These are phyloP conservation scores for Arthroderma sp. DNA, from an alignment of 2,329 filamentous ascomycete genomes.

Conservation along the genomic window DNA sequence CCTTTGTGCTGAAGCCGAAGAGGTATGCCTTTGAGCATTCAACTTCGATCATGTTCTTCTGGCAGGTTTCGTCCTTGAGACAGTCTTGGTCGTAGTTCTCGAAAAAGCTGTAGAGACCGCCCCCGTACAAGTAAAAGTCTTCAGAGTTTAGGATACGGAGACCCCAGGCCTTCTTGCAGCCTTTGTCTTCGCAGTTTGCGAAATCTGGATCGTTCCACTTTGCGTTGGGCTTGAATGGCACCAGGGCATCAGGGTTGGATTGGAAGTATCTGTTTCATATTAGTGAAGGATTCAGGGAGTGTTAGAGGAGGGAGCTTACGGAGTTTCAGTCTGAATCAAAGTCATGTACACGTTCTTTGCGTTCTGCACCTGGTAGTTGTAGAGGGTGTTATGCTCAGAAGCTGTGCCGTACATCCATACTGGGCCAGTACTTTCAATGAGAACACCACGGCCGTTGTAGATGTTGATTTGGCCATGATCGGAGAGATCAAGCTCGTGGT, in stretches of 20 bases:
- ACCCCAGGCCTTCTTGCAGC: slow-evolving; percentile 64
- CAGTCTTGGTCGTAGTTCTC: slow-evolving; percentile 67
- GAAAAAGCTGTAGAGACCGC: slow-evolving; percentile 70
- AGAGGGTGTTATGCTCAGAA: slow-evolving; percentile 47
- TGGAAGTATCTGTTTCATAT: slow-evolving; percentile 48
- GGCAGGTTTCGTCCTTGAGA: slow-evolving; percentile 54
- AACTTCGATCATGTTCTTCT: slow-evolving; percentile 63
- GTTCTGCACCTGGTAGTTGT: slow-evolving; percentile 73
- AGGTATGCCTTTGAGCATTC: slow-evolving; percentile 48
- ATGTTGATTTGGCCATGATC: slow-evolving; percentile 58
- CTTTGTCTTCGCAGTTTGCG: slow-evolving; percentile 39
- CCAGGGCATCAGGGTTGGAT: slow-evolving; percentile 60
- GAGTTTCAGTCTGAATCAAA: slow-evolving; percentile 78
- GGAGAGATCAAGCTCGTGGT: slow-evolving; percentile 69
- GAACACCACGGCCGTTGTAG: slow-evolving; percentile 75
- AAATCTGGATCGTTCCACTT: slow-evolving; percentile 37
- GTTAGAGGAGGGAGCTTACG: slow-evolving; percentile 37
- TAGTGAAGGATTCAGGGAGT: neutral
- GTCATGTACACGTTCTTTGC: slow-evolving; percentile 71
- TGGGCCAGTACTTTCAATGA: slow-evolving; percentile 56
- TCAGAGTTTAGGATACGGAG: slow-evolving; percentile 55
- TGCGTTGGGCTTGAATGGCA: slow-evolving; percentile 31
- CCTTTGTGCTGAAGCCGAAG: slow-evolving; percentile 62
- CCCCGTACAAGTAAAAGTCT: slow-evolving; percentile 57
- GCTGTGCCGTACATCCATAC: slow-evolving; percentile 65